Conservation (phyloP, 257 asterid genomes). For the Solanum appendiculatum region DNA sequence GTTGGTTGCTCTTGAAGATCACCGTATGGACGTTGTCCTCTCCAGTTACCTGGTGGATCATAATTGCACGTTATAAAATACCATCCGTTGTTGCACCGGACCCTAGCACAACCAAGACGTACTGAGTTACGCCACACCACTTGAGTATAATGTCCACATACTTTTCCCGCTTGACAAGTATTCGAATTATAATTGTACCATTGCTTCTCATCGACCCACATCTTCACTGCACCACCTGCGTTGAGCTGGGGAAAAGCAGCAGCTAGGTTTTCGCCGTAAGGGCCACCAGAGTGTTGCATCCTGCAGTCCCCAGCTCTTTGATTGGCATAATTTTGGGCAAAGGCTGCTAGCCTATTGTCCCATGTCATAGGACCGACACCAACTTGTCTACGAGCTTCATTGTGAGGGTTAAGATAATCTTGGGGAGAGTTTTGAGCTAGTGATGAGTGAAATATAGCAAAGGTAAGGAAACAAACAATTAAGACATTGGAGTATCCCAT, state of each 20-base stretch:
- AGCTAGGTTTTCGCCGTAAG: slow-evolving; percentile 51
- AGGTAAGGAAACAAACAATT: not conserved
- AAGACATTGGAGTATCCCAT: not conserved
- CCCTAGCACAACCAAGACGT: slow-evolving; percentile 32
- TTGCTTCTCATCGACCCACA: slow-evolving; percentile 37
- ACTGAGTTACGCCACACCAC: slow-evolving; percentile 39
- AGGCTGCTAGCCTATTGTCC: slow-evolving; percentile 21
- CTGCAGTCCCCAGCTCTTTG: slow-evolving; percentile 18
- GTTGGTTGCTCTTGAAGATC: not conserved
- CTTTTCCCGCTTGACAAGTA: slow-evolving; percentile 14
- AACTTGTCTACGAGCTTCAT: slow-evolving; percentile 17
- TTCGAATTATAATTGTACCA: slow-evolving; percentile 5
- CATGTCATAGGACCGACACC: slow-evolving; percentile 32
- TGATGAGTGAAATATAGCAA: not conserved
- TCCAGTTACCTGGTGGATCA: slow-evolving; percentile 15
- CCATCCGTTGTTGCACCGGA: slow-evolving; percentile 23
- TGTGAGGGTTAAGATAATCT: slow-evolving; percentile 30
- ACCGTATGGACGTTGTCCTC: not conserved
- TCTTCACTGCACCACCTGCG: slow-evolving; percentile 12
- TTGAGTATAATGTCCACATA: slow-evolving; percentile 47
- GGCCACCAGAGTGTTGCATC: slow-evolving; percentile 22
- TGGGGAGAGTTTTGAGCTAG: slow-evolving; percentile 10
- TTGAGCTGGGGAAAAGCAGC: slow-evolving; percentile 17
- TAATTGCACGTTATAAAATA: slow-evolving; percentile 33
- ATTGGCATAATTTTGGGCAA: slow-evolving; percentile 26